These are phyloP conservation scores for Russula olivacea DNA, from an alignment of 768 basidiomycete genomes.

Conservation along the genomic window DNA sequence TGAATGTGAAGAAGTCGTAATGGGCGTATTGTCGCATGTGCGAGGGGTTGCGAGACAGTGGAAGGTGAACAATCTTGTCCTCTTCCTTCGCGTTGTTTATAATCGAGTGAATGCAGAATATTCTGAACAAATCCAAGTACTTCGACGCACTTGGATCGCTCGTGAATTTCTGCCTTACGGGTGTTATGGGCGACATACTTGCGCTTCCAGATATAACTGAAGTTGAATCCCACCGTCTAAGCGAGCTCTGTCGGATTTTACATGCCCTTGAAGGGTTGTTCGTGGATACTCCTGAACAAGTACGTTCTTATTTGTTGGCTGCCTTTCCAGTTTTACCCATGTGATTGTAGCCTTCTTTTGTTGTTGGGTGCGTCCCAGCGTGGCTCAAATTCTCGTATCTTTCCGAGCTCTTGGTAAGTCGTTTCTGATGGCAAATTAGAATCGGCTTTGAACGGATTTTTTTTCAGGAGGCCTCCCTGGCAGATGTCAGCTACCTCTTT, in stretches of 20 bases:
- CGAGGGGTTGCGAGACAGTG: slow-evolving; percentile 57
- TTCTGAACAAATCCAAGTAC: slow-evolving; percentile 67
- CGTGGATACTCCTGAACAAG: slow-evolving; percentile 56
- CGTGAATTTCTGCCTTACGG: slow-evolving; percentile 59
- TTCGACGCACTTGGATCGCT: slow-evolving; percentile 66
- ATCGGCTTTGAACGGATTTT: slow-evolving; percentile 4
- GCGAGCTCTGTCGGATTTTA: slow-evolving; percentile 76
- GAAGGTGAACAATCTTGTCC: slow-evolving; percentile 49
- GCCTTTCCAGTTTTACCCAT: slow-evolving; percentile 6
- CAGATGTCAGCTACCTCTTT: slow-evolving; percentile 87
- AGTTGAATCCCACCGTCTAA: slow-evolving; percentile 74
- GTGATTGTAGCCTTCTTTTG: slow-evolving; percentile 53
- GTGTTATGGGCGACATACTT: slow-evolving; percentile 67
- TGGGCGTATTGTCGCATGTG: slow-evolving; percentile 55
- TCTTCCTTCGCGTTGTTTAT: not conserved
- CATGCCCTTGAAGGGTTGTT: slow-evolving; percentile 79
- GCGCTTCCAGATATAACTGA: slow-evolving; percentile 82
- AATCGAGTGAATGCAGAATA: slow-evolving; percentile 38
- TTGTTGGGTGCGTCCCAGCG: slow-evolving; percentile 79
- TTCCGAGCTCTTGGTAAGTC: slow-evolving; percentile 79
- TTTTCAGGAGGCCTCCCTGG: slow-evolving; percentile 80
- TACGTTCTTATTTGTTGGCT: slow-evolving; percentile 29
- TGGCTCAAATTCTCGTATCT: slow-evolving; percentile 97
- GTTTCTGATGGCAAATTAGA: slow-evolving; percentile 7
- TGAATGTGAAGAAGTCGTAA: slow-evolving; percentile 66